Base-by-base conservation (phyloP, 78 protist species). In the Diacronema lutheri region DNA sequence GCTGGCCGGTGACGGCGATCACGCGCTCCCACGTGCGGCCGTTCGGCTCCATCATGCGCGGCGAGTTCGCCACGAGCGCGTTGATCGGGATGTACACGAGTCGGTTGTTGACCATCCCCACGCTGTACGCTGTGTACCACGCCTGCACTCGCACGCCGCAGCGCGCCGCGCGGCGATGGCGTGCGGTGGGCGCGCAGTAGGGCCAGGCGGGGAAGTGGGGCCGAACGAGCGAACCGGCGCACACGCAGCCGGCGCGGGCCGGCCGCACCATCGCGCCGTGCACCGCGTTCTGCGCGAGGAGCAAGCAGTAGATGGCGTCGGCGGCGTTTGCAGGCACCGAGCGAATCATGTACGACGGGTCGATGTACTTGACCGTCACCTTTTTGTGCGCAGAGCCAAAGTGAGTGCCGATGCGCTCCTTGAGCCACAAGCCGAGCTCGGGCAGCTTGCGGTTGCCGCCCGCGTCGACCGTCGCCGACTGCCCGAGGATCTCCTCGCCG, bases 321-420 rank as follows among this genome's bases (percentile, higher is more conserved):
- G 21, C 4, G 29, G 91, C 16, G 46, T 12, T 68, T 76, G 85
- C 55, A 16, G 86, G 77, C 33, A 58, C 84, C 29, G 91, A 56
- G 65, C 92, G 81, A 38, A 92, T 89, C 65, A 65, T 72, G 88
- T 84, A 84, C 44, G 88, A 66, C 16, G 95, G 95, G 78, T 92
- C 95, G 56, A 92, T 86, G 86, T 86, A 92, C 62, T 73, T 84
- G 55, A 65, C 26, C 58, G 41, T 81, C 38, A 13, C 23, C 46
- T 46, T 62, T 21, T 46, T 72, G 44, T 12, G n/a, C 31, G 0
- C 25, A n/a, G 64, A 33, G 41, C 37, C 40, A 29, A 91, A 50
- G 40, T 76, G 25, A 14, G 0, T 14, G 40, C 40, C 61, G 58
- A 80, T 0, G 40, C 1, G 6, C 57, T 57, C 44, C 37, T 29